phyloP scores from a whole-genome alignment of 306 rosid genomes.

The Abrus precatorius region DNA sequence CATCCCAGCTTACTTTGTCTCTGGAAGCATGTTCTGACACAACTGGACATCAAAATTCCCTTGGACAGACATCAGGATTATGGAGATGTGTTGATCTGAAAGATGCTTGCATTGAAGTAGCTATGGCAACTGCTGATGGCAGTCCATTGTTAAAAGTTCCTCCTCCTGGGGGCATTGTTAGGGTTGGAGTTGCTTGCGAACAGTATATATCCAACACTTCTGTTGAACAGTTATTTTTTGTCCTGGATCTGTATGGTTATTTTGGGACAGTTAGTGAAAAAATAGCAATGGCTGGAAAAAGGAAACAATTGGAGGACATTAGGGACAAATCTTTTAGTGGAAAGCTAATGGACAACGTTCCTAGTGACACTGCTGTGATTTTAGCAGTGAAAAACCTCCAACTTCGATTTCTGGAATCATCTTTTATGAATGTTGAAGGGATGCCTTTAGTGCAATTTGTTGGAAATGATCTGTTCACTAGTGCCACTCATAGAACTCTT shows the following conservation, averaged over 20 bases:
- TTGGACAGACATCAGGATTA: constrained; percentile 62
- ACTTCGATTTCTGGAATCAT: constrained; percentile 89
- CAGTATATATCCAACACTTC: constrained; percentile 86
- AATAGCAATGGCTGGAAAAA: constrained; percentile 72
- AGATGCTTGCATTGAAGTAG: constrained; percentile 85
- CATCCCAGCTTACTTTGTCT: constrained; percentile 78
- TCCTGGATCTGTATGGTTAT: constrained; percentile 87
- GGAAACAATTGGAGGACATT: constrained; percentile 55
- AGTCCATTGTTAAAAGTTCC: constrained; percentile 78
- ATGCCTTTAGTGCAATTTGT: constrained; percentile 88
- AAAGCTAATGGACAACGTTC: constrained; percentile 86
- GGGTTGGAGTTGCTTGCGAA: constrained; percentile 88
- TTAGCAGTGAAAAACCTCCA: constrained; percentile 73
- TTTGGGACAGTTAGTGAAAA: constrained; percentile 85
- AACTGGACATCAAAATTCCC: constrained; percentile 57
- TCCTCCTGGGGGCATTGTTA: constrained; percentile 93
- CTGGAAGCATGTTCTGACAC: constrained; percentile 66
- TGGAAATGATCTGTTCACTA: constrained; percentile 74
- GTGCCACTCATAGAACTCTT: constrained; percentile 85
- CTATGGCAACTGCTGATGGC: constrained; percentile 96
- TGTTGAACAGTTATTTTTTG: constrained; percentile 87
- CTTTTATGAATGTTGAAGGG: constrained; percentile 70
- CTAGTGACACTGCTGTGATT: constrained; percentile 90
- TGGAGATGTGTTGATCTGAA: constrained; percentile 93
- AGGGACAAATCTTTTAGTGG: constrained; percentile 53